Evolutionary conservation across 2,329 filamentous ascomycete species (phyloP).

Genomic region (Aphanoascus verrucosus): DNA sequence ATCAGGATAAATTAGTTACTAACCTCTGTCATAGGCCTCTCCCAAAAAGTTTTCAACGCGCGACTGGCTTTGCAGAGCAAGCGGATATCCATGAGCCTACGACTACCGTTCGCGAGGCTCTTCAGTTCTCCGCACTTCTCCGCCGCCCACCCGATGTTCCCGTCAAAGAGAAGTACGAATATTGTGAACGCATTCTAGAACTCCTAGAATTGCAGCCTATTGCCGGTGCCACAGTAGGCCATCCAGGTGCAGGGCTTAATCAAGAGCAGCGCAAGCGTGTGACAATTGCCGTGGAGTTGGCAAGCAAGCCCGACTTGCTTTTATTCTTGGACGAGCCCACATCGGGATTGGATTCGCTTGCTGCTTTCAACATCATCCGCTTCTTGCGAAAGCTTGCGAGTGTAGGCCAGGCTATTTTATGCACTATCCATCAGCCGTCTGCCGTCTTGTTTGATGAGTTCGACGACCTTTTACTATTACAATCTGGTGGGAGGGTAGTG

Average conservation of each 20-base stretch:
- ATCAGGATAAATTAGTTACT: neutral
- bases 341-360: constrained; percentile 57
- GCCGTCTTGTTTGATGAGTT: constrained; percentile 81
- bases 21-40: constrained; percentile 24
- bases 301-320: constrained; percentile 50
- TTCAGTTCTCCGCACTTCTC: constrained; percentile 55
- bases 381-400: constrained; percentile 53
- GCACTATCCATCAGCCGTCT: constrained; percentile 85
- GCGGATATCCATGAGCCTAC: constrained; percentile 58
- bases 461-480: constrained; percentile 66
- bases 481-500: constrained; percentile 64
- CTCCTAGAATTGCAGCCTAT: constrained; percentile 58
- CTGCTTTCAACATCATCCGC: constrained; percentile 54
- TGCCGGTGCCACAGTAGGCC: constrained; percentile 54
- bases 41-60: constrained; percentile 42
- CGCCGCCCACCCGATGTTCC: constrained; percentile 50
- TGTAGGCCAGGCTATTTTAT: constrained; percentile 79
- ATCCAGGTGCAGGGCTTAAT: constrained; percentile 49
- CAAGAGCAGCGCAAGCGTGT: constrained; percentile 58
- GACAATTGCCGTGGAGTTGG: constrained; percentile 53
- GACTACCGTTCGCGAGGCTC: constrained; percentile 54
- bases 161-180: constrained; percentile 53
- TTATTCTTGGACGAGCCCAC: constrained; percentile 55
- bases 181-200: constrained; percentile 58
- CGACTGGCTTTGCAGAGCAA: constrained; percentile 49